Evolutionary conservation across 2,329 filamentous ascomycete genomes (phyloP), one percentile per base, ranked within the genome.

Genomic region (Elsinoe batatas): DNA sequence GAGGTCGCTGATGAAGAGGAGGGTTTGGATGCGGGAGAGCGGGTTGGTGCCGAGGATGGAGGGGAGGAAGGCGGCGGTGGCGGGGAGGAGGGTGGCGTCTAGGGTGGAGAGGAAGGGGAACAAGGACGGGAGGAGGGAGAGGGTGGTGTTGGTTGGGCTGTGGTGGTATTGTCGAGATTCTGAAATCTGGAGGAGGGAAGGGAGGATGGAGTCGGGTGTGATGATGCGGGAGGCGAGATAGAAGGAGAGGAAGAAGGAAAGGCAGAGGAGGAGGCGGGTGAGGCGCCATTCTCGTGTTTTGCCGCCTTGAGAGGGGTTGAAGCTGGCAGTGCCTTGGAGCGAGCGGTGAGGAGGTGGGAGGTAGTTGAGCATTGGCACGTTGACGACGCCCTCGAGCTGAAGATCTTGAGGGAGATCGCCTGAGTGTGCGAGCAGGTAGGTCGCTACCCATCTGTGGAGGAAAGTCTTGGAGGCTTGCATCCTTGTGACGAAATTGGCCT

Each of bases 291-390:
- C 65, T 61, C 37, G 63, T 61, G 6, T 62, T 63, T 30, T 61
- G 44, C 12, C 26, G 7, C 64, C 64, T 30, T 61, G 56, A 17
- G 63, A 58, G 7, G 61, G 63, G 35, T 68, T 65, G 60, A 62
- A 67, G 1, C 65, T 60, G 63, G 67, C 66, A 1, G 59, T 65
- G 8, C 62, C 65, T 13, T 35, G 58, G 56, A 63, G 42, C 5
- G 58, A 56, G 18, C 60, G 54, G 20, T 60, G 54, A 20, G 68
- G 68, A 2, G 57, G 51, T n/a, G 66, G 64, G 0, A 70, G 59
- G 43, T 57, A 64, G 11, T 69, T 64, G 2, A 70, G 51, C 17
- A 56, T 59, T 15, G 64, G 63, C 3, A 67, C 65, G 58, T 59
- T 61, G 12, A 62, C 38, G 1, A 59, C 37, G 3, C 50, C 56